Evolutionary conservation across 495 filamentous ascomycete genomes (phyloP).

Genomic region (Entonaema liquescens): DNA sequence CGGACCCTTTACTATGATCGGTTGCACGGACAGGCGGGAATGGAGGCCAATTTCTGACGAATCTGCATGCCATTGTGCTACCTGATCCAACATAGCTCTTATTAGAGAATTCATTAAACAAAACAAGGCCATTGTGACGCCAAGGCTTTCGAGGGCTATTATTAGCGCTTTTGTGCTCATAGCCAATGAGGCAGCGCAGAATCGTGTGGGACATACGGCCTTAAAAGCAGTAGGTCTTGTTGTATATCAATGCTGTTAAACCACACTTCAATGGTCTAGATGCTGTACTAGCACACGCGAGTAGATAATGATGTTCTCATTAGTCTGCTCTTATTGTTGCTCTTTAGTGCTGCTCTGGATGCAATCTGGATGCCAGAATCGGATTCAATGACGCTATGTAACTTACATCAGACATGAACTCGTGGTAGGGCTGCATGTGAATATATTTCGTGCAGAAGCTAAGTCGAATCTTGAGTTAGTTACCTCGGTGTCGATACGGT

Average conservation of each 20-base stretch:
- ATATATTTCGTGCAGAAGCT: background rate
- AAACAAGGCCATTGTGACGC: conserved; percentile 8
- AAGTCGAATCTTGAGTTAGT: background rate
- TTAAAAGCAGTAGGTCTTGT: conserved; percentile 13
- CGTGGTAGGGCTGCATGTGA: conserved; percentile 36
- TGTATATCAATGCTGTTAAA: conserved; percentile 16
- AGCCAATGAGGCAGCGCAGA: conserved; percentile 11
- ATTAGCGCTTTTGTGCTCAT: conserved; percentile 24
- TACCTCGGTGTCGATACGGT: conserved; percentile 5
- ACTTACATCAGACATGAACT: conserved; percentile 20
- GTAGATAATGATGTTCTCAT: conserved; percentile 11
- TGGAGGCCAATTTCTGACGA: conserved; percentile 36
- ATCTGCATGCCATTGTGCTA: conserved; percentile 34
- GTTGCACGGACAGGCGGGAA: conserved; percentile 35
- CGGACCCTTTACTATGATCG: conserved; percentile 17
- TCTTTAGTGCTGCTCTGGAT: no score
- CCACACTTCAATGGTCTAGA: conserved; percentile 23
- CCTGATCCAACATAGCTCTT: conserved; percentile 7
- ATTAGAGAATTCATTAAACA: conserved; percentile 8
- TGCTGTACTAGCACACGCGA: conserved; percentile 6
- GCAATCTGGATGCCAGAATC: conserved; percentile 19
- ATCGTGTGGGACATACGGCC: background rate
- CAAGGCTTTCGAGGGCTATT: conserved; percentile 33
- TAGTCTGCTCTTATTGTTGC: conserved; percentile 7
- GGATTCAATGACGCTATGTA: conserved; percentile 29